phyloP scores from a whole-genome alignment of 306 rosid species.

The Pyrus bretschneideri region DNA sequence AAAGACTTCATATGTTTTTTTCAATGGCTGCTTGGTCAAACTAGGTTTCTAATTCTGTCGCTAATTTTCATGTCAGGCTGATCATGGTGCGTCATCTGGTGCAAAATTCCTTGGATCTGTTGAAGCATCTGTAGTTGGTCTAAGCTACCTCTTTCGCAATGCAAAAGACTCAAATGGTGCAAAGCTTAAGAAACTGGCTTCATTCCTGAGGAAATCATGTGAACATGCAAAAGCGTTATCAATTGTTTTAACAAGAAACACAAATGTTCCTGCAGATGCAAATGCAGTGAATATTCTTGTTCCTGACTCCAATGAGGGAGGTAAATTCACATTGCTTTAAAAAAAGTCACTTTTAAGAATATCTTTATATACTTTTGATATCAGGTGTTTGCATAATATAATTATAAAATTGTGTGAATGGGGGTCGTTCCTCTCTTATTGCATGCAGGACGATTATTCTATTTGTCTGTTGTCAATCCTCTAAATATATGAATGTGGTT shows the following conservation, averaged over 20 bases:
- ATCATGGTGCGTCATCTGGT: conserved; percentile 26
- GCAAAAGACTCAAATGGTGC: conserved; percentile 52
- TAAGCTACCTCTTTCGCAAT: conserved; percentile 58
- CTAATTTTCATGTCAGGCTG: conserved; percentile 24
- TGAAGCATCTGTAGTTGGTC: conserved; percentile 69
- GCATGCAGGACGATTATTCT: neutral
- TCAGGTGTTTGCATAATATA: neutral
- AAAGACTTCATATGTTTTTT: neutral
- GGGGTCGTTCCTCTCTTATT: neutral
- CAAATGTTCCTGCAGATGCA: conserved; percentile 50
- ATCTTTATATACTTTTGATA: neutral
- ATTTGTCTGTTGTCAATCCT: neutral
- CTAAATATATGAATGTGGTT: neutral
- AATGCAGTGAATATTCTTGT: conserved; percentile 72
- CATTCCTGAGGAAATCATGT: conserved; percentile 44
- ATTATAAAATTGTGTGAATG: neutral
- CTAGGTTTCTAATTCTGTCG: conserved; percentile 11
- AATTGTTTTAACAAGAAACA: conserved; percentile 54
- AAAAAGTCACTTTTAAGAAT: neutral
- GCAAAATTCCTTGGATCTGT: conserved; percentile 51
- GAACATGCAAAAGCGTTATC: conserved; percentile 28
- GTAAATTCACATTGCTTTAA: conserved; percentile 31
- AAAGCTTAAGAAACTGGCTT: conserved; percentile 54
- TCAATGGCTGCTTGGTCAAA: conserved; percentile 10
- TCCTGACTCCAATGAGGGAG: conserved; percentile 48